A percentile compares a stretch with the other conserved stretches of the same genome.
phyloP scores from a whole-genome alignment of 2,329 filamentous ascomycete genomes.

The Huntiella abstrusa region DNA sequence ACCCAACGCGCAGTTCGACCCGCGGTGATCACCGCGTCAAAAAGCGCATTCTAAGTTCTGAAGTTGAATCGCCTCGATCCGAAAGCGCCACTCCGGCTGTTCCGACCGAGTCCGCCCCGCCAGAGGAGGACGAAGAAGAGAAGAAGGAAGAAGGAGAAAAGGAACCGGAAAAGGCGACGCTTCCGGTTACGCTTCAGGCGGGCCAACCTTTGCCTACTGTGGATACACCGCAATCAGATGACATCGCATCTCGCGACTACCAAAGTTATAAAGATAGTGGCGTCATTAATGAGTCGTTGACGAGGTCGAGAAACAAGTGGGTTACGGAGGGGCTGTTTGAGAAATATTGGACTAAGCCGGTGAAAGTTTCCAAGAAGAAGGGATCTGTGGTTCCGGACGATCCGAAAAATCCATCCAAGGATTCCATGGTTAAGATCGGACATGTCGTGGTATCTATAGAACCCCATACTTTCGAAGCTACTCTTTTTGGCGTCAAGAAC shows the following conservation, averaged over 20 bases:
- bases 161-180: conserved; percentile 19
- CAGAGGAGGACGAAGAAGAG: conserved; percentile 20
- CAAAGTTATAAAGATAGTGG: conserved; percentile 60
- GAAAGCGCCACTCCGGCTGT: conserved; percentile 27
- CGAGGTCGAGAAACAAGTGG: conserved; percentile 57
- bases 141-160: conserved; percentile 12
- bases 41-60: conserved; percentile 38
- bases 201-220: conserved; percentile 55
- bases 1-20: conserved; percentile 42
- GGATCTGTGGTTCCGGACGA: conserved; percentile 40
- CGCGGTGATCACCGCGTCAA: conserved; percentile 41
- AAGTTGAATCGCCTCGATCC: conserved; percentile 19
- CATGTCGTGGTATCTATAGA: conserved; percentile 58
- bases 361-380: conserved; percentile 47
- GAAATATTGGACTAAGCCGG: conserved; percentile 60
- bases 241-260: conserved; percentile 46
- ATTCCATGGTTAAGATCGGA: conserved; percentile 56
- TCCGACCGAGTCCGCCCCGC: conserved; percentile 19
- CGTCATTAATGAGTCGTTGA: conserved; percentile 54
- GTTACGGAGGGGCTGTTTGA: conserved; percentile 54
- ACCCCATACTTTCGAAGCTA: conserved; percentile 62
- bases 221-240: conserved; percentile 43
- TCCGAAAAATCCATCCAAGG: conserved; percentile 47
- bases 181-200: conserved; percentile 45
- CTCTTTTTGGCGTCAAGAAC: conserved; percentile 53